These are phyloP conservation scores for Elasticomyces elasticus DNA, from an alignment of 495 filamentous ascomycete species.

Conservation along the genomic window DNA sequence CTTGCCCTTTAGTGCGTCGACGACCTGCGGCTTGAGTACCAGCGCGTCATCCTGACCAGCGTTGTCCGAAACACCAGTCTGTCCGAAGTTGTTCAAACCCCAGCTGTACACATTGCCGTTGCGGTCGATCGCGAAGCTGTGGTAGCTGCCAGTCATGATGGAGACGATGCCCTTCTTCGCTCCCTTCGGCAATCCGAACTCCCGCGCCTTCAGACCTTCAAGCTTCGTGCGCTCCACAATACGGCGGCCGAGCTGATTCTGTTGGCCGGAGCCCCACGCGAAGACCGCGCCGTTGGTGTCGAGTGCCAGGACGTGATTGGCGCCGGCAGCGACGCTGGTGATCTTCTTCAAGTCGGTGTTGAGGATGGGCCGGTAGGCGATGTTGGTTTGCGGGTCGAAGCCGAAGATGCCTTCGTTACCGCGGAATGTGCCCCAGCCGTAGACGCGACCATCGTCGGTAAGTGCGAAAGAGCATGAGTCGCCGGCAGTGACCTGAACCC, in stretches of 20 bases:
- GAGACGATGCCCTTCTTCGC: slow-evolving; percentile 42
- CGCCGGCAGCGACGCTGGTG: slow-evolving; percentile 48
- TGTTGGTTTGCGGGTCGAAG: slow-evolving; percentile 40
- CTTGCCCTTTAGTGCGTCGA: slow-evolving; percentile 47
- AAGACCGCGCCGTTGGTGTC: slow-evolving; percentile 55
- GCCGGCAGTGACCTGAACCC: slow-evolving; percentile 50
- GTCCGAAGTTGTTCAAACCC: slow-evolving; percentile 81
- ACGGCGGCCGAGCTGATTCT: slow-evolving; percentile 64
- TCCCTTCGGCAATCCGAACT: slow-evolving; percentile 51
- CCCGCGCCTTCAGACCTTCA: slow-evolving; percentile 55
- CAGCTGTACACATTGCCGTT: slow-evolving; percentile 66
- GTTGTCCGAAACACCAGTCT: slow-evolving; percentile 60
- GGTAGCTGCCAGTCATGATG: slow-evolving; percentile 56
- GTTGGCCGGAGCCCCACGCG: slow-evolving; percentile 65
- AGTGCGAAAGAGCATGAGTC: slow-evolving; percentile 56
- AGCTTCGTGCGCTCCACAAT: slow-evolving; percentile 50
- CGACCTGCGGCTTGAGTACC: slow-evolving; percentile 45
- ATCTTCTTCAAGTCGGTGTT: slow-evolving; percentile 53
- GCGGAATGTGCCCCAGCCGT: slow-evolving; percentile 61
- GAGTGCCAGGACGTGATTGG: slow-evolving; percentile 63
- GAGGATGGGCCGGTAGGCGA: slow-evolving; percentile 38
- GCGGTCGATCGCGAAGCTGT: slow-evolving; percentile 65
- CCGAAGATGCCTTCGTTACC: slow-evolving; percentile 63
- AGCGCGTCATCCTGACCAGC: slow-evolving; percentile 57
- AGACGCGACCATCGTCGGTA: slow-evolving; percentile 54